Conservation (phyloP, 768 basidiomycete species). For the Rhizopogon roseolus region DNA sequence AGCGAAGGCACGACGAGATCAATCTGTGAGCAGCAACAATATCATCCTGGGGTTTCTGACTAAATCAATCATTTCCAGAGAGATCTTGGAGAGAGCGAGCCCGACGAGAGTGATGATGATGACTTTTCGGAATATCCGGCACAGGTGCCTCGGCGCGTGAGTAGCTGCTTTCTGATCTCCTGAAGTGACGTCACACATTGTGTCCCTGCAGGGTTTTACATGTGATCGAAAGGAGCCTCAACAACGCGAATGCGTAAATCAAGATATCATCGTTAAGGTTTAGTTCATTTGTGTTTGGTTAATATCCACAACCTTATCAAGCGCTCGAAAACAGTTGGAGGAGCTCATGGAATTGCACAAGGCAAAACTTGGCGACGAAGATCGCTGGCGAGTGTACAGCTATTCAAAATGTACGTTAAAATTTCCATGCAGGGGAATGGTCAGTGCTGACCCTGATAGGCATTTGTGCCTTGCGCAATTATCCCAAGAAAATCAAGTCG, state of each 20-base stretch:
- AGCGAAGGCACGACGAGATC: conserved; percentile 47
- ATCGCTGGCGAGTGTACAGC: conserved; percentile 62
- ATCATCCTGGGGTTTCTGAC: neutral
- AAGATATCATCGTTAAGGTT: conserved; percentile 73
- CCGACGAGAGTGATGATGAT: conserved; percentile 26
- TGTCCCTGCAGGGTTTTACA: conserved; percentile 48
- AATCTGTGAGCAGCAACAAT: conserved; percentile 31
- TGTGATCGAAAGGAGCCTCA: conserved; percentile 49
- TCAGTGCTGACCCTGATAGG: conserved; percentile 32
- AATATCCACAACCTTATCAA: neutral
- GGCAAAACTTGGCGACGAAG: conserved; percentile 52
- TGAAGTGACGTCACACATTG: neutral
- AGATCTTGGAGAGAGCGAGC: conserved; percentile 31
- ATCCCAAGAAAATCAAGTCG: conserved; percentile 55
- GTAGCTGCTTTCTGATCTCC: neutral
- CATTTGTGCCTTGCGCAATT: conserved; percentile 50
- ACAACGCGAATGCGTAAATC: conserved; percentile 46
- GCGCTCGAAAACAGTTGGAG: conserved; percentile 41
- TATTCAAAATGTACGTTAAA: conserved; percentile 57
- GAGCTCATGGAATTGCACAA: conserved; percentile 65
- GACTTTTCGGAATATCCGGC: conserved; percentile 13
- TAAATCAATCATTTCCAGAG: conserved; percentile 34
- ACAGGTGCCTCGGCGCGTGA: neutral
- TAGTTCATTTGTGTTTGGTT: neutral
- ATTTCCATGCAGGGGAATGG: too few relatives aligned